phyloP scores from a whole-genome alignment of 208 protist genomes.

The Blechomonas ayalai region DNA sequence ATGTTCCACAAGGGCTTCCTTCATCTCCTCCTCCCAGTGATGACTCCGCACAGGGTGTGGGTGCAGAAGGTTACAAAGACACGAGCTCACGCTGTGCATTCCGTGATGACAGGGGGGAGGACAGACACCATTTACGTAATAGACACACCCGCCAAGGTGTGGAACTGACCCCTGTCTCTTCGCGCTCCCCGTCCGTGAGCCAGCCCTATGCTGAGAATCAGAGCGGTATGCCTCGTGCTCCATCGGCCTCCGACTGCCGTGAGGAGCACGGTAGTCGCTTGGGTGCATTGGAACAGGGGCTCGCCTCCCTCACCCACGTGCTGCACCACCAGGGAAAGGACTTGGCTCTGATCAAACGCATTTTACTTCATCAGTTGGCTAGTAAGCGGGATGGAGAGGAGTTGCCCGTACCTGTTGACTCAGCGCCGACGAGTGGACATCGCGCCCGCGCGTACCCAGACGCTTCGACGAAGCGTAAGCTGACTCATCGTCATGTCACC shows the following conservation, averaged over 20 bases:
- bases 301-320: conserved; percentile 65
- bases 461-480: background rate
- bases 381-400: conserved; percentile 53
- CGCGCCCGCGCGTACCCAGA: background rate
- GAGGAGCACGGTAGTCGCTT: conserved; percentile 36
- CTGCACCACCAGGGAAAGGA: conserved; percentile 82
- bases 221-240: too few species aligned
- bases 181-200: too few species aligned
- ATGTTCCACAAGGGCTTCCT: conserved; percentile 29
- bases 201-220: too few species aligned
- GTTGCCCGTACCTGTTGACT: conserved; percentile 3
- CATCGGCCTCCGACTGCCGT: conserved; percentile 2
- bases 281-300: conserved; percentile 51
- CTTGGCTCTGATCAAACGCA: conserved; percentile 75
- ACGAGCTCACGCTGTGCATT: too few species aligned
- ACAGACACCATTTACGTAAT: too few species aligned
- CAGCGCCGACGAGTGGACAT: background rate
- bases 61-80: background rate
- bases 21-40: background rate
- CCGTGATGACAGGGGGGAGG: too few species aligned
- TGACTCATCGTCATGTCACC: conserved; percentile 52
- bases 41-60: background rate
- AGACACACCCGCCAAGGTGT: too few species aligned
- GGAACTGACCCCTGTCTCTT: too few species aligned
- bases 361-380: conserved; percentile 72